Conservation (phyloP, 1,139 yeast genomes). For the Debaryomycetaceae sp. region DNA sequence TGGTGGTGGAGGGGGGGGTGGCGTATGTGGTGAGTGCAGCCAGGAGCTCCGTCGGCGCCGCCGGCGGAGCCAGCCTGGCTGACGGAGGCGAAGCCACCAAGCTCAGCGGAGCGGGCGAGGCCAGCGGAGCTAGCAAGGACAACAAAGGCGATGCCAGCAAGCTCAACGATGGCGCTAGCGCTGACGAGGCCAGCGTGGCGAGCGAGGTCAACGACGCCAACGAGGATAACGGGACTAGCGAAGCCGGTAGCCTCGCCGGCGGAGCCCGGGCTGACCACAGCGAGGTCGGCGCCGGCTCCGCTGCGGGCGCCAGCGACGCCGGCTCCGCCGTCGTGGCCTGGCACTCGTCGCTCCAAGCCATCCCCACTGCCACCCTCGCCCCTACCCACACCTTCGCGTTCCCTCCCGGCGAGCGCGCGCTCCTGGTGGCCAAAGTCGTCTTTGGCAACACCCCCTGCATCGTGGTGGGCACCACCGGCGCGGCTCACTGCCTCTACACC, state of each 20-base stretch:
- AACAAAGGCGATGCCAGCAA: constrained; percentile 1
- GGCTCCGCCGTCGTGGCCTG: constrained; percentile 24
- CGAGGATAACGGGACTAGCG: no score
- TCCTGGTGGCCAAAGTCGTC: constrained; percentile 15
- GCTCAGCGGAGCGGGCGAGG: no score
- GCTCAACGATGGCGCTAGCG: no score
- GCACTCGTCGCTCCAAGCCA: constrained; percentile 53
- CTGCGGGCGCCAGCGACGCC: constrained; percentile 29
- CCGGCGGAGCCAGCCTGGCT: no score
- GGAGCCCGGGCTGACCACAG: no score
- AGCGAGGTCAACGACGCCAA: no score
- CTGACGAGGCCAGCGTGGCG: no score
- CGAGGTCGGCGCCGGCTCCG: constrained; percentile 12
- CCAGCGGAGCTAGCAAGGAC: not conserved
- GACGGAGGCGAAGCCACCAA: no score
- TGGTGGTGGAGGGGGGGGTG: constrained; percentile 18
- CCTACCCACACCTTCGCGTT: constrained; percentile 41
- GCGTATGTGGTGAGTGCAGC: not conserved
- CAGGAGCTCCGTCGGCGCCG: no score
- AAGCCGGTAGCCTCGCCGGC: no score
- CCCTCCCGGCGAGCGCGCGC: constrained; percentile 35
- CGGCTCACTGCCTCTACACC: constrained; percentile 34
- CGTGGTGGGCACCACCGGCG: constrained; percentile 41
- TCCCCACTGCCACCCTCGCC: constrained; percentile 33
- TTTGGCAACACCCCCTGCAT: constrained; percentile 32